Percentiles rank a stretch among this genome's conserved stretches.
Conservation (phyloP, 2,329 filamentous ascomycete species). For the Gaeumannomyces tritici region DNA sequence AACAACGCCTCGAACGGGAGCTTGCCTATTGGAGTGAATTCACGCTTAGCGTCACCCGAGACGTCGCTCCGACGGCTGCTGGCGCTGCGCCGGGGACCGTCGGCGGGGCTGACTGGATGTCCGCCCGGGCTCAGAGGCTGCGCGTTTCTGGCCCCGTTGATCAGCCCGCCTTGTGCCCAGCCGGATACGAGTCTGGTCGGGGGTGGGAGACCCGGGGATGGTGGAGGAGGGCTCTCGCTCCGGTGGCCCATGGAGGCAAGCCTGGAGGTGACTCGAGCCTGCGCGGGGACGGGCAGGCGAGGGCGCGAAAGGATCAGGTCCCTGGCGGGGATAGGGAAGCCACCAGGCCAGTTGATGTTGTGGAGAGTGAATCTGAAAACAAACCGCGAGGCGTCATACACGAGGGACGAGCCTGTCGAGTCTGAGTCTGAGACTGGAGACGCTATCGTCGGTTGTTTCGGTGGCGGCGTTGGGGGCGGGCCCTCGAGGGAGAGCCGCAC, state of each 20-base stretch:
- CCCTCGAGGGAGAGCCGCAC: slow-evolving; percentile 6
- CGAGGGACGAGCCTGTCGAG: slow-evolving; percentile 44
- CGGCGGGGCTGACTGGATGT: slow-evolving; percentile 4
- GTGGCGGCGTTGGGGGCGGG: slow-evolving; percentile 27
- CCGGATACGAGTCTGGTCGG: slow-evolving; percentile 39
- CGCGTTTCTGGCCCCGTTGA: slow-evolving; percentile 43
- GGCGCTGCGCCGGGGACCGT: slow-evolving; percentile 5
- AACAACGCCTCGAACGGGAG: neutral
- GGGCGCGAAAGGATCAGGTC: slow-evolving; percentile 59
- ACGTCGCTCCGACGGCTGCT: neutral
- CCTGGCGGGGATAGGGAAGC: slow-evolving; percentile 38
- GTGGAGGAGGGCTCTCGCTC: slow-evolving; percentile 27
- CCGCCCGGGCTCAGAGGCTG: slow-evolving; percentile 10
- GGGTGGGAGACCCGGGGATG: slow-evolving; percentile 27
- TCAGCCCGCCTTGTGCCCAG: slow-evolving; percentile 31
- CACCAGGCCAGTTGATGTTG: slow-evolving; percentile 19
- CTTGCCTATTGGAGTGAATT: neutral
- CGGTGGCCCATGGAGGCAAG: slow-evolving; percentile 14
- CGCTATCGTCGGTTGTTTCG: slow-evolving; percentile 17
- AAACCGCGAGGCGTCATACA: slow-evolving; percentile 47
- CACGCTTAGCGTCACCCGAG: neutral
- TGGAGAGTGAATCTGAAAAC: slow-evolving; percentile 69
- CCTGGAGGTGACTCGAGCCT: slow-evolving; percentile 45
- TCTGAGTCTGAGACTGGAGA: slow-evolving; percentile 34
- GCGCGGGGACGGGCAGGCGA: slow-evolving; percentile 60